Conservation (phyloP, 1,139 yeast genomes). For the Candida mesenterica region DNA sequence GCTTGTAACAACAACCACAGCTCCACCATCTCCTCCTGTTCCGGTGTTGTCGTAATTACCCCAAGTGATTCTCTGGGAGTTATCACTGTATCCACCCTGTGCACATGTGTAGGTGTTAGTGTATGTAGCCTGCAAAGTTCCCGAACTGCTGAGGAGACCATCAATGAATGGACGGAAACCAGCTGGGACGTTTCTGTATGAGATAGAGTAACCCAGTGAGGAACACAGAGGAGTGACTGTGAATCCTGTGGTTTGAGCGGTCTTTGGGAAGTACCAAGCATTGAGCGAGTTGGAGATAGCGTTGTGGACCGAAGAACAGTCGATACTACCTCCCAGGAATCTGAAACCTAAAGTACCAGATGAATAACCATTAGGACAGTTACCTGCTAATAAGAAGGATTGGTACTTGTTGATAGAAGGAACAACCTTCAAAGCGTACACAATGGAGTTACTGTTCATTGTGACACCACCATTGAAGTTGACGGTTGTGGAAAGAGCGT, state of each 20-base stretch:
- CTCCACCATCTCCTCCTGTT: slow-evolving; percentile 23
- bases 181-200: slow-evolving; percentile 26
- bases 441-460: background rate
- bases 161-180: slow-evolving; percentile 33
- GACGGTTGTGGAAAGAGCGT: slow-evolving; percentile 17
- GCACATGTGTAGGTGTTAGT: slow-evolving; percentile 19
- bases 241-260: slow-evolving; percentile 6
- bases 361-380: slow-evolving; percentile 24
- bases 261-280: slow-evolving; percentile 22
- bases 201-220: slow-evolving; percentile 11
- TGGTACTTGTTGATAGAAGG: slow-evolving; percentile 20
- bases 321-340: slow-evolving; percentile 13
- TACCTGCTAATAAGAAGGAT: slow-evolving; percentile 18
- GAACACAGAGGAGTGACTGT: slow-evolving; percentile 16
- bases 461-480: slow-evolving; percentile 13
- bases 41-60: slow-evolving; percentile 10
- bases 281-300: slow-evolving; percentile 24
- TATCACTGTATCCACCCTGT: slow-evolving; percentile 4
- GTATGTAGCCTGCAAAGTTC: slow-evolving; percentile 4
- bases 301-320: slow-evolving; percentile 22
- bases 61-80: slow-evolving; percentile 6
- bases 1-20: slow-evolving; percentile 19
- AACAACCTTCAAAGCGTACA: slow-evolving; percentile 4
- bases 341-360: slow-evolving; percentile 25
- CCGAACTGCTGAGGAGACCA: slow-evolving; percentile 11